Percentiles rank a stretch among this genome's conserved stretches.
phyloP scores from a whole-genome alignment of 495 filamentous ascomycete genomes.

The Penicillium simplicissimum region DNA sequence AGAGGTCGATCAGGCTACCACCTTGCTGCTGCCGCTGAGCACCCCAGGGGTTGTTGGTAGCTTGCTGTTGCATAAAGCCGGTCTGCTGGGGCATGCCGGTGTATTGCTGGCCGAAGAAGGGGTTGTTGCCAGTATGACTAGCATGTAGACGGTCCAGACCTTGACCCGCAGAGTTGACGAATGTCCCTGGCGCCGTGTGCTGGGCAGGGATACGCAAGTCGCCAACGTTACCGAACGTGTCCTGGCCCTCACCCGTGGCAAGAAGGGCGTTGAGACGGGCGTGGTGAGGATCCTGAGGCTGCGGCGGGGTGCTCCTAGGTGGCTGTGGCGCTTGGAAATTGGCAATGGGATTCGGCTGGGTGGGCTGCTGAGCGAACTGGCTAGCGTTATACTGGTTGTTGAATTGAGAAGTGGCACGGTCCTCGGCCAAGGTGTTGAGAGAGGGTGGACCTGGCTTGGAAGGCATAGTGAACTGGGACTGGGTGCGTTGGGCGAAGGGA shows the following conservation, averaged over 20 bases:
- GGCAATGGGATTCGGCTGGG: conserved; percentile 49
- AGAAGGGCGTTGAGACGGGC: conserved; percentile 90
- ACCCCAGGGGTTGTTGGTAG: conserved; percentile 73
- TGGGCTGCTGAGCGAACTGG: conserved; percentile 32
- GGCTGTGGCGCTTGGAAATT: conserved; percentile 52
- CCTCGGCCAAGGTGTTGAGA: conserved; percentile 69
- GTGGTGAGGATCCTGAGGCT: conserved; percentile 68
- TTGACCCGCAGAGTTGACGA: conserved; percentile 90
- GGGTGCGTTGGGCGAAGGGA: conserved; percentile 74
- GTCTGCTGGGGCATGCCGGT: conserved; percentile 59
- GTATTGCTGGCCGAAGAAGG: conserved; percentile 80
- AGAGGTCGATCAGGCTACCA: conserved; percentile 93
- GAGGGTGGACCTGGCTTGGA: conserved; percentile 59
- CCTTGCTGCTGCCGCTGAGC: conserved; percentile 58
- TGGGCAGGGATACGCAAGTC: conserved; percentile 94
- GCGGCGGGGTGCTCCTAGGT: conserved; percentile 47
- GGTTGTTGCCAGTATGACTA: conserved; percentile 85
- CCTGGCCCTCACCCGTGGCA: conserved; percentile 82
- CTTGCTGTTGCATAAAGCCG: conserved; percentile 57
- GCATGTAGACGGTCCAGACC: conserved; percentile 67
- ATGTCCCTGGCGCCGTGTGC: conserved; percentile 94
- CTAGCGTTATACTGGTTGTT: conserved; percentile 47
- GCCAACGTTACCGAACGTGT: conserved; percentile 96
- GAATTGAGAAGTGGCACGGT: conserved; percentile 61
- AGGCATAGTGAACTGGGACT: conserved; percentile 60